Percentiles rank a stretch among this genome's conserved stretches.
phyloP scores from a whole-genome alignment of 2,329 filamentous ascomycete species.

The Parastagonospora avenae region DNA sequence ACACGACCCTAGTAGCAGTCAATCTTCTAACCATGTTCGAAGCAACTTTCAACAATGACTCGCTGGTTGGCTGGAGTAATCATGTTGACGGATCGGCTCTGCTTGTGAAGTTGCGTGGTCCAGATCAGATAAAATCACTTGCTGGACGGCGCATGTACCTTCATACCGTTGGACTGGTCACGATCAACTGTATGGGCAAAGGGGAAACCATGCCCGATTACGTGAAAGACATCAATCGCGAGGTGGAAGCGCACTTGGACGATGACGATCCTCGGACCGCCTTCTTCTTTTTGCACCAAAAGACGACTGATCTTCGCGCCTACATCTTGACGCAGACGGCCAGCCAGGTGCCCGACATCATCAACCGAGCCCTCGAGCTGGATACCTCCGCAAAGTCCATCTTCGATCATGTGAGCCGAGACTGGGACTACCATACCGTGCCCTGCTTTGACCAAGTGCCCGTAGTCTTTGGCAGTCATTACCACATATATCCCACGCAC shows the following conservation, averaged over 20 bases:
- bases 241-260: slow-evolving; percentile 26
- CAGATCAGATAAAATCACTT: slow-evolving; percentile 31
- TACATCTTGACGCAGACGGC: slow-evolving; percentile 22
- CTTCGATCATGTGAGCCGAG: slow-evolving; percentile 19
- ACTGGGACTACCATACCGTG: slow-evolving; percentile 33
- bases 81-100: slow-evolving; percentile 45
- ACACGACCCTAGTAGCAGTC: slow-evolving; percentile 40
- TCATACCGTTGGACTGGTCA: slow-evolving; percentile 32
- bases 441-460: slow-evolving; percentile 3
- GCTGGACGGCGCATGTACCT: slow-evolving; percentile 41
- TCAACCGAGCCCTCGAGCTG: slow-evolving; percentile 32
- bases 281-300: slow-evolving; percentile 39
- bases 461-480: slow-evolving; percentile 31
- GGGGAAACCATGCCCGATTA: slow-evolving; percentile 28
- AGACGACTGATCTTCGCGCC: slow-evolving; percentile 33
- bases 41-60: slow-evolving; percentile 36
- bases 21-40: slow-evolving; percentile 43
- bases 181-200: slow-evolving; percentile 37
- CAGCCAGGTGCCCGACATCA: slow-evolving; percentile 23
- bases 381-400: slow-evolving; percentile 24
- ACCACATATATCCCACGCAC: slow-evolving; percentile 38
- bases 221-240: slow-evolving; percentile 30
- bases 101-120: slow-evolving; percentile 40
- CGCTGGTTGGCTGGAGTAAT: slow-evolving; percentile 38
- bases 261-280: slow-evolving; percentile 27